Evolutionary conservation across 2,329 filamentous ascomycete genomes (phyloP), one percentile per base, ranked within the genome.

Genomic region (Hypoxylon sp.): DNA sequence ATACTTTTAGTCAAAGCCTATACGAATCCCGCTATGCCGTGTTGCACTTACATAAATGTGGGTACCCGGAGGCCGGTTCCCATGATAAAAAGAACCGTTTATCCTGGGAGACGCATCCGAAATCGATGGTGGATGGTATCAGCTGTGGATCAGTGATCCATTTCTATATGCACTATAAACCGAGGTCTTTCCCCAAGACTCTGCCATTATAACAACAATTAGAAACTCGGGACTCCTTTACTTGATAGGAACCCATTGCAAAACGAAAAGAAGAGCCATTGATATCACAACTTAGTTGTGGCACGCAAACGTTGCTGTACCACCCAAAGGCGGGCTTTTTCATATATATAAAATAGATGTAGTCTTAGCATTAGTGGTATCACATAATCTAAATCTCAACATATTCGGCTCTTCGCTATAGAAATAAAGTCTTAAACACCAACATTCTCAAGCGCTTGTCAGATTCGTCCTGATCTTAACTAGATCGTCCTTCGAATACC

Each of bases 391-490:
- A 56, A 51, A 51, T 19, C 31, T 52, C 13, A 39, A n/a, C 5
- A 56, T 44, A 59, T 60, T 53, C 50, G 1, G 57, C n/a, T 39
- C 33, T 47, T 47, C 26, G 26, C 54, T 24, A 39, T 33, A 17
- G n/a, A 37, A 51, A 47, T 26, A 10, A 14, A 52, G 26, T 39
- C 26, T 14, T 33, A 14, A 26, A 35, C 13, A 37, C n/a, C 22
- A n/a, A 54, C 10, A 26, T 33, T 26, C 19, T 70, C 44, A 68
- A 31, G 71, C 22, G 4, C 31, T 73, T 17, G 72, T 78, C 65
- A 87, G 74, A 69, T 87, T 86, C 68, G 71, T 76, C 78, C 80
- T 84, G 70, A 88, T 85, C 55, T 68, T 82, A 6, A 75, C 78
- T 44, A 88, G 62, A 55, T 88, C 85, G 2, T 80, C 78, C 1